These are phyloP conservation scores for Aspergillus udagawae DNA, from an alignment of 2,329 filamentous ascomycete genomes.

Conservation along the genomic window DNA sequence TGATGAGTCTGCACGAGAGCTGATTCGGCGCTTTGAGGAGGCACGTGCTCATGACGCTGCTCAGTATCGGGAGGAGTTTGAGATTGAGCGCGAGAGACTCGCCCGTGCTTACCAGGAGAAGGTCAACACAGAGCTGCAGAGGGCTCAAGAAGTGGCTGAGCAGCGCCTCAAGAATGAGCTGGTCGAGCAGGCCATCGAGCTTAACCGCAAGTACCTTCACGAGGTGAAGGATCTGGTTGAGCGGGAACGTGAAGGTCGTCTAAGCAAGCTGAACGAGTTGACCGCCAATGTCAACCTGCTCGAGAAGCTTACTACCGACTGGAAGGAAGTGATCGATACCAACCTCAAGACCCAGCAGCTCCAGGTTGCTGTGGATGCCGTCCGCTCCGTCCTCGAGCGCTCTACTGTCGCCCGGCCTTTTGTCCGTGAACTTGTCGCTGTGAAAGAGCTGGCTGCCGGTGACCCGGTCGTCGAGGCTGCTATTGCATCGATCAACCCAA, in stretches of 20 bases:
- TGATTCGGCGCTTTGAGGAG: conserved; percentile 82
- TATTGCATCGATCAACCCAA: conserved; percentile 92
- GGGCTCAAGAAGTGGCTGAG: conserved; percentile 74
- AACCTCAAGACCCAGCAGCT: conserved; percentile 95
- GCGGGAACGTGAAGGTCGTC: conserved; percentile 77
- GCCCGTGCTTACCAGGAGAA: conserved; percentile 74
- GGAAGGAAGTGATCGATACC: conserved; percentile 84
- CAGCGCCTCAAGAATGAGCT: conserved; percentile 80
- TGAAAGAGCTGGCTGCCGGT: conserved; percentile 84
- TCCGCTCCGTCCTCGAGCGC: conserved; percentile 76
- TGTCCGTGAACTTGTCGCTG: conserved; percentile 83
- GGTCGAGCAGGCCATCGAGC: conserved; percentile 80
- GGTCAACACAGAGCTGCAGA: conserved; percentile 72
- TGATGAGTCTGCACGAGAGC: conserved; percentile 77
- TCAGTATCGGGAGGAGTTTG: conserved; percentile 83
- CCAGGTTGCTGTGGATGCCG: conserved; percentile 90
- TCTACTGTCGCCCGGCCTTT: conserved; percentile 75
- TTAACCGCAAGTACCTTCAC: conserved; percentile 79
- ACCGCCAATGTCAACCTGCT: conserved; percentile 74
- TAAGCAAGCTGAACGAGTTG: conserved; percentile 80
- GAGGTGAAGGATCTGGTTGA: conserved; percentile 81
- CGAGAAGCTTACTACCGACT: conserved; percentile 80
- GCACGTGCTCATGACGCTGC: conserved; percentile 77
- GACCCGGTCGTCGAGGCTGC: conserved; percentile 87
- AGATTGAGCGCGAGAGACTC: conserved; percentile 76